Evolutionary conservation across 2,329 filamentous ascomycete genomes (phyloP).

Genomic region (Microsporum audouinii): DNA sequence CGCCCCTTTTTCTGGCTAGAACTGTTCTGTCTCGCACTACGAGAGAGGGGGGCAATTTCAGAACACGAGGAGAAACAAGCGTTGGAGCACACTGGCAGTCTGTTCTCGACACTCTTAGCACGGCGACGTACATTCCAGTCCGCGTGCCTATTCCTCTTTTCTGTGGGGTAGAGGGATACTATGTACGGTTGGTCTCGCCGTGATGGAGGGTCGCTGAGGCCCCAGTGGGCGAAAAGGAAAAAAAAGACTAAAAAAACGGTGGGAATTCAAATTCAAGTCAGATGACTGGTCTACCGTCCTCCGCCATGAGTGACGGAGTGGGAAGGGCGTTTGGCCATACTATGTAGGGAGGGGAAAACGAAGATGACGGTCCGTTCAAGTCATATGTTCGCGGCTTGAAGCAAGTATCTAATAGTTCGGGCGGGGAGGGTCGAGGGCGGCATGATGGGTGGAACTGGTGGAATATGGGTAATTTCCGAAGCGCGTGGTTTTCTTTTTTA

Average conservation of each 20-base stretch:
- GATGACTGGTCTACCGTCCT: not conserved
- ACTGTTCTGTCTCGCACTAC: not conserved
- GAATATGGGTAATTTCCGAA: slow-evolving; percentile 1
- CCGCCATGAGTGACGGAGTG: not conserved
- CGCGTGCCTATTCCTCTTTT: not conserved
- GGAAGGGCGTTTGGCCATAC: no score
- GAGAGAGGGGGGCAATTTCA: not conserved
- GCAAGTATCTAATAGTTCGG: not conserved
- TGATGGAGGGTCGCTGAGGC: slow-evolving; percentile 2
- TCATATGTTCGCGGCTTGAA: not conserved
- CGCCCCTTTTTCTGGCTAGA: not conserved
- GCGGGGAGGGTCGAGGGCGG: not conserved
- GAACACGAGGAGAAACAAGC: not conserved
- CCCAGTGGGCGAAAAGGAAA: not conserved
- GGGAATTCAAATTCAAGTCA: not conserved
- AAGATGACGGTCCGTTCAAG: not conserved
- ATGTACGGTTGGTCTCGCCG: not conserved
- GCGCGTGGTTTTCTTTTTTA: not conserved
- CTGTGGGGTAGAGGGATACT: not conserved
- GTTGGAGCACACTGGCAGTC: not conserved
- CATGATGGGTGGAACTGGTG: not conserved
- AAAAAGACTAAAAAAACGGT: not conserved
- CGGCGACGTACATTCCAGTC: not conserved
- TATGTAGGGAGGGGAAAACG: not conserved
- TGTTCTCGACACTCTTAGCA: not conserved